Evolutionary conservation across 768 basidiomycete species (phyloP).

Genomic region (Rhizopogon vulgaris): DNA sequence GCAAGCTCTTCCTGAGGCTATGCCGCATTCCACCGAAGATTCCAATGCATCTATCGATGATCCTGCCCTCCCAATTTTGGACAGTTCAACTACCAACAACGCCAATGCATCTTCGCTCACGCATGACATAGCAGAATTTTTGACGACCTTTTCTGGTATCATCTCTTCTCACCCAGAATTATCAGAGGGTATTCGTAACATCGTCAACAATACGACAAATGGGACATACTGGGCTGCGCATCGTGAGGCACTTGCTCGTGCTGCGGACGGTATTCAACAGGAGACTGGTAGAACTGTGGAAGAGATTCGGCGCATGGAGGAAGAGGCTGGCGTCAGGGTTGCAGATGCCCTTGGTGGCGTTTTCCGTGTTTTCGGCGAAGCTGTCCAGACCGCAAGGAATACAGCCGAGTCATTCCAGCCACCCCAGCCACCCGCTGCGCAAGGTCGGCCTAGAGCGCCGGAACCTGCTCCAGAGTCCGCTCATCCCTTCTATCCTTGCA

Average conservation of each 20-base stretch:
- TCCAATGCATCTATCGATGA: slow-evolving; percentile 27
- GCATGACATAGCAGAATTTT: slow-evolving; percentile 57
- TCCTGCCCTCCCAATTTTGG: slow-evolving; percentile 46
- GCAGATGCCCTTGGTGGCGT: slow-evolving; percentile 58
- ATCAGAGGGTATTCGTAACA: slow-evolving; percentile 58
- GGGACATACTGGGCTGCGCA: slow-evolving; percentile 69
- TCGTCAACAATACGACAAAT: slow-evolving; percentile 52
- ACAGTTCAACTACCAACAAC: slow-evolving; percentile 18
- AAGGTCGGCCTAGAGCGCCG: background rate
- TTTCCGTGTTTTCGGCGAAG: slow-evolving; percentile 45
- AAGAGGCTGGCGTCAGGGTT: slow-evolving; percentile 58
- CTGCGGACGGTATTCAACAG: slow-evolving; percentile 45
- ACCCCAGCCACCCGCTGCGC: background rate
- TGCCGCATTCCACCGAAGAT: slow-evolving; percentile 6
- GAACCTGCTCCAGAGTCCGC: background rate
- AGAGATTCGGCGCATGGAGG: slow-evolving; percentile 48
- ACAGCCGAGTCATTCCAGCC: background rate
- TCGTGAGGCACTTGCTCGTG: slow-evolving; percentile 51
- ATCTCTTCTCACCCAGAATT: slow-evolving; percentile 66
- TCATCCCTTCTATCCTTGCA: background rate
- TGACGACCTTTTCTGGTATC: slow-evolving; percentile 49
- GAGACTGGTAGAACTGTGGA: slow-evolving; percentile 35
- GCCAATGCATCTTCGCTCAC: slow-evolving; percentile 42
- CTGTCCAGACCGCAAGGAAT: slow-evolving; percentile 16
- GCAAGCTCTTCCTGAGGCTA: slow-evolving; percentile 15